Base-by-base conservation (phyloP, 805 yeast genomes). In the Lachancea kluyveri region DNA sequence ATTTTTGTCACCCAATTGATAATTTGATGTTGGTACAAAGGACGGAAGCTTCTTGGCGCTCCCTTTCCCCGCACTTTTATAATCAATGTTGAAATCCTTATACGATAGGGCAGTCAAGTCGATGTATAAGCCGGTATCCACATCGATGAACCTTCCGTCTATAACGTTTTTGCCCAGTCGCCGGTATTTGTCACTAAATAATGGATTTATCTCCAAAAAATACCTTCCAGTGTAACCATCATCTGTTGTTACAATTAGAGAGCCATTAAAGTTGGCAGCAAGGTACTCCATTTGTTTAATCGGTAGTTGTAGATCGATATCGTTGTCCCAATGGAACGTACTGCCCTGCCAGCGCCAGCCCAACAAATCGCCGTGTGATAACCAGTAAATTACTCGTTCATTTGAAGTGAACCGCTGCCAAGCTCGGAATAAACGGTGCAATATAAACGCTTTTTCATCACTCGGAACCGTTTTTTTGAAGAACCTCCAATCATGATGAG, bases 131-230 rank as follows among this genome's bases (percentile, higher is more conserved):
- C 82, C 83, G 7, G 72, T 62, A 40, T 71, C 74, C 9, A 71
- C 59, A 48, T 76, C 81, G 30, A 76, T 71, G 43, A 75, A 72
- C 26, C 83, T 51, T 1, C 77, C 81, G 50, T 73, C 77, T 26
- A 74, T 73, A 37, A 68, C 67, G 42, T 74, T 72, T 15, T n/a
- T 19, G 11, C 13, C 28, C 13, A 48, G 46, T 3, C 65, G 72
- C 33, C 64, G 63, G 0, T 42, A 46, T 42, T 81, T 54, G 42
- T 67, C 64, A 5, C 75, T 65, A 14, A 68, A 54, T 24, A 55
- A 60, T 3, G 68, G 55, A 7, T 72, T 67, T 31, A 49, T 38
- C 70, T 48, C 66, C 26, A 72, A 35, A 33, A 65, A 70, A 46
- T 65, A 73, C 19, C 31, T 29, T 32, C 71, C 75, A 9, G 65